Base-by-base conservation (phyloP, 108 stramenopile genomes). In the Conticribra weissflogii region DNA sequence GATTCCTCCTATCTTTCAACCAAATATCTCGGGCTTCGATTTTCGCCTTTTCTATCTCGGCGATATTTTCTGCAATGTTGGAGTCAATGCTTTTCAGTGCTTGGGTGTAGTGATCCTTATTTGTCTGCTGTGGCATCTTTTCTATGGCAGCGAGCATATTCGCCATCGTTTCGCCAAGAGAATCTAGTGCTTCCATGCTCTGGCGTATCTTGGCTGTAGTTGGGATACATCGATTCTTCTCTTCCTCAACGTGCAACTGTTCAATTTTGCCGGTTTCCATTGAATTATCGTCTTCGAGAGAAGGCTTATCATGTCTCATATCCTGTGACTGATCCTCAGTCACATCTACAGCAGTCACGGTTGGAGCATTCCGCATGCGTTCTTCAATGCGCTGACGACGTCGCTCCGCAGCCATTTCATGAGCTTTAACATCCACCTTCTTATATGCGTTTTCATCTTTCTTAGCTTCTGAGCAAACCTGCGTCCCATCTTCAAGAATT, bases 291-390 rank as follows among this genome's bases (percentile, higher is more conserved):
- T 44, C 47, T 31, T 66, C 65, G 27, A 27, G 32, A 24, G 41
- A 41, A 23, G 17, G 9, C n/a, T 4, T 31, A 60, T 27, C 36
- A 60, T 60, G 3, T 23, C n/a, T 27, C 24, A 41, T 36, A 21
- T 48, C 0, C 12, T 62, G 32, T 12, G 36, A 29, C 27, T 59
- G 24, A 28, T 62, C 53, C 31, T 54, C 46, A 18, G 31, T 50
- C 21, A 51, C 29, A 33, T 69, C 58, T 27, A 59, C 46, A 23
- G 58, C 32, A 51, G 53, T 27, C 34, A 74, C 73, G 15, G 21
- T 45, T 34, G 47, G 58, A 32, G 64, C 65, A 60, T 66, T 74
- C 0, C 51, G 64, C 73, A 74, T 74, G 21, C 63, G 62, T 46
- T 68, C 60, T 33, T 63, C 54, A 55, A 68, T 62, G 34, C 67